Percentiles rank a stretch among this genome's conserved stretches.
phyloP scores from a whole-genome alignment of 140 eudicot genomes.

The Flaveria floridana region DNA sequence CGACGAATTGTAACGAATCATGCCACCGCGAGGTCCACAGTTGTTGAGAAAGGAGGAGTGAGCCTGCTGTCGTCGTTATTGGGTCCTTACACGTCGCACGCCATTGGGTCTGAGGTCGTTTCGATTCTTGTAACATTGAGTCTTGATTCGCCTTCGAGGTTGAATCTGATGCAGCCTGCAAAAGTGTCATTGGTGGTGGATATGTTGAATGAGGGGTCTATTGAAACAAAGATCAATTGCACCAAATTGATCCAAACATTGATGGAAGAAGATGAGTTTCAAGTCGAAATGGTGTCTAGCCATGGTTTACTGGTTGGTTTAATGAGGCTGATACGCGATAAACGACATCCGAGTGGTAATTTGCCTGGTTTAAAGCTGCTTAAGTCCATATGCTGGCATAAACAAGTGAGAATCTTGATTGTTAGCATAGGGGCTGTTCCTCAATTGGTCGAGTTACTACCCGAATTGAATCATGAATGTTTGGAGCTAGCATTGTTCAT shows the following conservation, averaged over 20 bases:
- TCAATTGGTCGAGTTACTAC: conserved; percentile 29
- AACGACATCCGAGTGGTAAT: conserved; percentile 6
- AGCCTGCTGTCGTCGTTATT: neutral
- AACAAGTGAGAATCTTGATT: neutral
- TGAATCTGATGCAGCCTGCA: conserved; percentile 14
- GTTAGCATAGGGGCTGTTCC: conserved; percentile 24
- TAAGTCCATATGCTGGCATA: conserved; percentile 5
- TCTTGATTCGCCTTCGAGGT: conserved; percentile 10
- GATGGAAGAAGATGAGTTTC: conserved; percentile 16
- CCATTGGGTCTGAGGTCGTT: neutral
- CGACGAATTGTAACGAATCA: neutral
- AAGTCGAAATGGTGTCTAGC: conserved; percentile 3
- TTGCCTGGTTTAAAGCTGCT: neutral
- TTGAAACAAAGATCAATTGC: conserved; percentile 21
- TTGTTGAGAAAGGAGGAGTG: conserved; percentile 17
- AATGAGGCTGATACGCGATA: conserved; percentile 16
- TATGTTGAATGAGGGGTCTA: conserved; percentile 18
- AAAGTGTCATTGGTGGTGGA: conserved; percentile 13
- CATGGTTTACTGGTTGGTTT: conserved; percentile 19
- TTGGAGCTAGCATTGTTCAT: conserved; percentile 22
- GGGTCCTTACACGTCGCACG: conserved; percentile 11
- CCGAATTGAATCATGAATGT: conserved; percentile 24
- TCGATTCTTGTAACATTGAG: neutral
- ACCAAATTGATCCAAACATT: conserved; percentile 23
- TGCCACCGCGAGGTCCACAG: neutral